Evolutionary conservation across 2,329 filamentous ascomycete species (phyloP), one percentile per base, ranked within the genome.

Genomic region (Hypoxylon sp.): DNA sequence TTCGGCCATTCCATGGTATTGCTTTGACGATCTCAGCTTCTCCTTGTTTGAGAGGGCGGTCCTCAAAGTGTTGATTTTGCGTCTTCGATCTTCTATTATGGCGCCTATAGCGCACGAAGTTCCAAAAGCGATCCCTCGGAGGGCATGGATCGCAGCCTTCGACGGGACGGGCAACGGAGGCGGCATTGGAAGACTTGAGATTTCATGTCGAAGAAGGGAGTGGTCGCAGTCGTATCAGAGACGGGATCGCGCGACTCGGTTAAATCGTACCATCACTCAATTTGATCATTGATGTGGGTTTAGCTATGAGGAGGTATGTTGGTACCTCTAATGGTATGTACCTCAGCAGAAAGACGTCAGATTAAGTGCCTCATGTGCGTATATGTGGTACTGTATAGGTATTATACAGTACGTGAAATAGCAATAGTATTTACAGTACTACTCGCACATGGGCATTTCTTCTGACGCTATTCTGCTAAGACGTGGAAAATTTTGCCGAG

Each of bases 81-180:
- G 83, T 63, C 85, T 81, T 49, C 84, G 84, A 74, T 88, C 85
- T 75, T 88, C 85, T 61, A 85, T 80, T 58, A 88, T 77, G 24
- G 85, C 74, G 51, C 83, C 81, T 58, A 87, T 80, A 42, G 85
- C 87, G 72, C 84, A 87, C 7, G 85, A 86, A 1, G 85, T 87
- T 52, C 85, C 85, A 14, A 88, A 76, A 58, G 85, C 81, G 62
- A 87, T 80, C 67, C 84, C 82, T 65, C 84, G 84, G 33, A 88
- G 82, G 62, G 84, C 82, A 74, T 84, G 82, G 68, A 87, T 80
- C 62, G 83, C 84, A 63, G 83, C 83, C 77, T 84, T 84, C 36
- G 85, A 87, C 49, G 84, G 85, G 59, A 85, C 81, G 62, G 82
- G 82, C 61, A 82, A 77, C 51, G 79, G 78, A 59, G 80, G 74